Conservation (phyloP, 495 filamentous ascomycete species). For the Aspergillus affinis region DNA sequence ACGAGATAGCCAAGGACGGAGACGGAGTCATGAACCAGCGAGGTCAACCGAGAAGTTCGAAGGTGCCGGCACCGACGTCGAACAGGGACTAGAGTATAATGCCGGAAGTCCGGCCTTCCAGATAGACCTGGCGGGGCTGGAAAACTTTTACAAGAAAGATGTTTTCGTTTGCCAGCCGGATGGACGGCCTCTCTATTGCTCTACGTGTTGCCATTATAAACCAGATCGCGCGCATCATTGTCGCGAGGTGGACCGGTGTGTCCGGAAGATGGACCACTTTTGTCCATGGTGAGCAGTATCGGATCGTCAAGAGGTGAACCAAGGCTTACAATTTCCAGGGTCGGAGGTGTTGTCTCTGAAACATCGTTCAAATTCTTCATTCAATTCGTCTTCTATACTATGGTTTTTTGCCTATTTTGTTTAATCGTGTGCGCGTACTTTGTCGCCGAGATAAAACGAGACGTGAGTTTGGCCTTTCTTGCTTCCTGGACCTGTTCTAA, state of each 20-base stretch:
- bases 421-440: conserved; percentile 61
- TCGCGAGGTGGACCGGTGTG: conserved; percentile 75
- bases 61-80: conserved; percentile 25
- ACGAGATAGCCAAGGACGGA: conserved; percentile 16
- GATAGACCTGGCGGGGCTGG: conserved; percentile 35
- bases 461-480: conserved; percentile 27
- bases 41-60: conserved; percentile 26
- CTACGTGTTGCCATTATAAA: conserved; percentile 77
- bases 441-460: conserved; percentile 44
- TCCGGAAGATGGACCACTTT: conserved; percentile 89
- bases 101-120: conserved; percentile 24
- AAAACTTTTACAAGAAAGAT: conserved; percentile 72
- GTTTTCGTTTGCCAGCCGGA: conserved; percentile 78
- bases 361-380: conserved; percentile 86
- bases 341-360: conserved; percentile 85
- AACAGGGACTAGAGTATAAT: conserved; percentile 23
- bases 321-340: conserved; percentile 43
- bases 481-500: conserved; percentile 11
- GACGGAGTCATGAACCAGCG: conserved; percentile 20
- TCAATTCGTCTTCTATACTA: conserved; percentile 74
- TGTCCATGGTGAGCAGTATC: conserved; percentile 70
- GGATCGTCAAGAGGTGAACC: background rate
- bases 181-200: conserved; percentile 80
- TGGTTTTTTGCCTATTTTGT: conserved; percentile 63
- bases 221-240: conserved; percentile 84